Conservation (phyloP, 2,329 filamentous ascomycete genomes). For the Myrmaecium sp. region DNA sequence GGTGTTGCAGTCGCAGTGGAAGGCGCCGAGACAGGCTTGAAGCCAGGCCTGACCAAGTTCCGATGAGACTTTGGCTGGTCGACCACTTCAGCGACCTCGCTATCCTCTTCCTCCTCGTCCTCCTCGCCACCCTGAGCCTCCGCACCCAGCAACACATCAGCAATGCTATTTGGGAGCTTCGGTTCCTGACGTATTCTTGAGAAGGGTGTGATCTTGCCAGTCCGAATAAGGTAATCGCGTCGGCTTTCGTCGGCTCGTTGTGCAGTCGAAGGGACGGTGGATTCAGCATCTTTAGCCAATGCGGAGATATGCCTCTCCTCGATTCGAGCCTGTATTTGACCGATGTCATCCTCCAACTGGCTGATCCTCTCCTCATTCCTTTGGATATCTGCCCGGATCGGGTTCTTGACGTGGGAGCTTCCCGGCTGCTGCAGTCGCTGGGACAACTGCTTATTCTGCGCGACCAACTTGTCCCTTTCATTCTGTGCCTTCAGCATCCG, state of each 20-base stretch:
- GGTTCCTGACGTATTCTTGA: constrained; percentile 55
- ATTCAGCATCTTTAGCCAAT: constrained; percentile 25
- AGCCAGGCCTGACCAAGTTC: constrained; percentile 31
- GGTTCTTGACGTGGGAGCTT: constrained; percentile 38
- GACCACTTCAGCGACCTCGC: constrained; percentile 9
- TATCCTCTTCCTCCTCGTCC: constrained; percentile 26
- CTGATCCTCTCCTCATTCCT: constrained; percentile 49
- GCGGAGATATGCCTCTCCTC: constrained; percentile 50
- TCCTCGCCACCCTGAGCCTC: constrained; percentile 56
- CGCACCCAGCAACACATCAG: constrained; percentile 63
- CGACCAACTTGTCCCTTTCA: constrained; percentile 41
- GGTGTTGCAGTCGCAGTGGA: constrained; percentile 12
- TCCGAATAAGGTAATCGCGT: constrained; percentile 81
- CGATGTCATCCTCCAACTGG: constrained; percentile 52
- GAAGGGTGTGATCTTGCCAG: constrained; percentile 95
- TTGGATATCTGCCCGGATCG: constrained; percentile 47
- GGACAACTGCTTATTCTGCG: constrained; percentile 44
- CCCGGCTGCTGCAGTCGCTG: constrained; percentile 38
- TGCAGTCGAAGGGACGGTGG: constrained; percentile 32
- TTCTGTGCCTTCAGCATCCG: constrained; percentile 38
- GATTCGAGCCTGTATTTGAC: constrained; percentile 68
- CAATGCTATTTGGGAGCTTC: constrained; percentile 50
- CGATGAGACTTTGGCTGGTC: constrained; percentile 26
- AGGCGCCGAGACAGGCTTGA: constrained; percentile 15
- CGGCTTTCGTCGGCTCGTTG: constrained; percentile 65